Percentiles rank a stretch among this genome's conserved stretches.
Conservation (phyloP, 2,329 filamentous ascomycete genomes). For the Botrytis galanthina region DNA sequence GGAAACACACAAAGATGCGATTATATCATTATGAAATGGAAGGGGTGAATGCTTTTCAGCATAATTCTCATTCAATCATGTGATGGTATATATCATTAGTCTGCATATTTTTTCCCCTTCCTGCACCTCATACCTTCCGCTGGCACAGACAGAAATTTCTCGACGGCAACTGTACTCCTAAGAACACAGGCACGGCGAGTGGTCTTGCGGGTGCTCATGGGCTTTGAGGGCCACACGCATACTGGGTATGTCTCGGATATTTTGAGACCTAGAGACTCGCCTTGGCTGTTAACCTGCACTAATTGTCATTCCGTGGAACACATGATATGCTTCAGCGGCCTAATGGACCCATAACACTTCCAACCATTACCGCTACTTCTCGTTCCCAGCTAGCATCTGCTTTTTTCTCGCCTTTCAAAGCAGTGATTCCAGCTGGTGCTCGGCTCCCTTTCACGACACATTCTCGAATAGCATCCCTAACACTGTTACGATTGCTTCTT, state of each 20-base stretch:
- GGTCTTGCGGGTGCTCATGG: background rate
- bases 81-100: slow-evolving; percentile 1
- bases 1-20: background rate
- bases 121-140: background rate
- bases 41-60: background rate
- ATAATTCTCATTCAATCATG: background rate
- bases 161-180: background rate
- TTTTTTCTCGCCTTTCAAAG: slow-evolving; percentile 53
- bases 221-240: background rate
- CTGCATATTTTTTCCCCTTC: background rate
- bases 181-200: background rate
- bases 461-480: slow-evolving; percentile 75
- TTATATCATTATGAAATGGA: background rate
- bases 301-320: background rate
- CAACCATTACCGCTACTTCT: slow-evolving; percentile 93
- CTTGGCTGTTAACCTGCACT: background rate
- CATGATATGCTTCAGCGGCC: slow-evolving; percentile 32
- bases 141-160: background rate
- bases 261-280: background rate
- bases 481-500: slow-evolving; percentile 68
- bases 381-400: slow-evolving; percentile 70
- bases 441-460: slow-evolving; percentile 78
- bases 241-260: background rate
- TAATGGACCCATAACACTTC: slow-evolving; percentile 60
- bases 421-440: slow-evolving; percentile 57